Evolutionary conservation across 306 rosid species (phyloP), one percentile per base, ranked within the genome.

Genomic region (Canavalia ensiformis): DNA sequence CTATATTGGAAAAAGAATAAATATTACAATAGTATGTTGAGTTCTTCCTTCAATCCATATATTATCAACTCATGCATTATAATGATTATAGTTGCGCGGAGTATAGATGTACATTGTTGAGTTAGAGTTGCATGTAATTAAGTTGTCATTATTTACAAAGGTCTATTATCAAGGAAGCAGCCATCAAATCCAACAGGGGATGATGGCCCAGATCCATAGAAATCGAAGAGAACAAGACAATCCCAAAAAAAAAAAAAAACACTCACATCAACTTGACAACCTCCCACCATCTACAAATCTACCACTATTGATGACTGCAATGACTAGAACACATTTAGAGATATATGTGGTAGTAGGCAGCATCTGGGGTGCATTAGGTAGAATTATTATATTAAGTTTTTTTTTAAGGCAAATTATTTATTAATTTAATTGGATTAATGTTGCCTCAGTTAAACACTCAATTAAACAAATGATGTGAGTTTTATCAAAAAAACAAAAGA

Each of bases 201-300:
- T 2, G 4, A 31, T 52, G 76, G 71, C 74, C 83, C 87, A 67
- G 8, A 8, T 31, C 64, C 6, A 58, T 1, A 58, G 9, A 2
- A 10, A 10, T 8, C 25, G 25, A 18, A 18, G 25, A 18, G 25
- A 18, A 18, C 25, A 18, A 18, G 25, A 18, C 25, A 18, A 18
- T 18, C 25, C 25, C 12, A 49, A 2, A 10, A 11, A 2, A 0
- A 1, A 49, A 9, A 64, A 39, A 64, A 5, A 8, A 35, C 85
- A 37, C 76, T 90, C 90, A 86, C 87, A 81, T 90, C 92, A 77
- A 68, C 8, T 69, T 82, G 91, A 89, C 68, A 74, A 84, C 74
- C 81, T 75, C 86, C 87, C 89, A 74, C 90, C 89, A 84, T 79
- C 88, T 10, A 46, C 86, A 66, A n/a, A 64, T 68, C 75, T 64